Percentiles rank a stretch among this genome's conserved stretches.
Evolutionary conservation across 192 early-diverging fungal species (phyloP).

Genomic region (Chytriomyces sp.): DNA sequence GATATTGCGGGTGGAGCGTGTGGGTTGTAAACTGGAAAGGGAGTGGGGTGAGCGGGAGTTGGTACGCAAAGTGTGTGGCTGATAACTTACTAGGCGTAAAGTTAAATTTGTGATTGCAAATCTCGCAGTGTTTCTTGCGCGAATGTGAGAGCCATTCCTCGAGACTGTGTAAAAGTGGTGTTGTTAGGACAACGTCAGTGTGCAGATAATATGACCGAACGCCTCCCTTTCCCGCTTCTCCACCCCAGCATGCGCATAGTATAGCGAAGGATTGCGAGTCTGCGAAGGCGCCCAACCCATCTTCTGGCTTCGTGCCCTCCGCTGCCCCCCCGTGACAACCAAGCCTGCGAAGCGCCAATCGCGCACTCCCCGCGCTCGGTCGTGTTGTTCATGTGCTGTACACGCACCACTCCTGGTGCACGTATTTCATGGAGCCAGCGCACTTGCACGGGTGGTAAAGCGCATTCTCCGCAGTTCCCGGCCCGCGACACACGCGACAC

Average conservation of each 20-base stretch:
- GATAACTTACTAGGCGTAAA: conserved; percentile 78
- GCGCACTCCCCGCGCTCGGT: too few relatives aligned
- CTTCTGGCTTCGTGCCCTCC: too few relatives aligned
- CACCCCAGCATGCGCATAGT: too few relatives aligned
- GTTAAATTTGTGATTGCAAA: conserved; percentile 82
- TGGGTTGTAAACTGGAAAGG: conserved; percentile 43
- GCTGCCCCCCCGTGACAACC: too few relatives aligned
- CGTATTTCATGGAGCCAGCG: conserved; percentile 90
- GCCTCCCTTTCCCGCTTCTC: too few relatives aligned
- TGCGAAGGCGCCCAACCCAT: too few relatives aligned
- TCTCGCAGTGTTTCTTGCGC: conserved; percentile 85
- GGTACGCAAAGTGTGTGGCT: neutral
- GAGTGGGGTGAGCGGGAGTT: neutral
- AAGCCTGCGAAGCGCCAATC: too few relatives aligned
- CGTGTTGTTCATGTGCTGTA: too few relatives aligned
- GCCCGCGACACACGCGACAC: conserved; percentile 12
- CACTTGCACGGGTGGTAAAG: conserved; percentile 95
- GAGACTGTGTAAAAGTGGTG: conserved; percentile 42
- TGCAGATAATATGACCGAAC: neutral
- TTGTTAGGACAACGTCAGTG: neutral
- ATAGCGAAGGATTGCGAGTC: too few relatives aligned
- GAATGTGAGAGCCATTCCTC: conserved; percentile 83
- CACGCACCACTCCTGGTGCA: conserved; percentile 87
- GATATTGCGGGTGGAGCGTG: conserved; percentile 37
- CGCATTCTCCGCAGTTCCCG: conserved; percentile 70